Evolutionary conservation across 176 grass and related monocot species (phyloP).

Genomic region (Echinochloa phyllopogon): DNA sequence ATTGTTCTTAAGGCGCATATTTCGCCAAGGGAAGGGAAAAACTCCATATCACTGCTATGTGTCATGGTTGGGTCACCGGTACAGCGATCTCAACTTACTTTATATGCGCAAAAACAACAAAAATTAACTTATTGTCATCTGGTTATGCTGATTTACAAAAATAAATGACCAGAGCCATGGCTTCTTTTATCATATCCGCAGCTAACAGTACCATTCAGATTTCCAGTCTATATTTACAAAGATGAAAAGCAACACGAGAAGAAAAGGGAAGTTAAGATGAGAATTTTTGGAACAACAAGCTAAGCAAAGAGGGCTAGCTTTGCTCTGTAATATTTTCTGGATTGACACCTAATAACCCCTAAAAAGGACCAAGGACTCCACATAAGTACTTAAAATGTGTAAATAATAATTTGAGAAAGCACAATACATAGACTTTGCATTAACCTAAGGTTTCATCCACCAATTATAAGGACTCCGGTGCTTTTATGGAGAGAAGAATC

Average conservation of each 20-base stretch:
- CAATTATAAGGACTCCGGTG: conserved; percentile 59
- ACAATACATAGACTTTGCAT: conserved; percentile 1
- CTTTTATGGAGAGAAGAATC: conserved; percentile 62
- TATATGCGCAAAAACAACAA: conserved; percentile 12
- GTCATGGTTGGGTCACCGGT: conserved; percentile 83
- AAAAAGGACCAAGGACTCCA: background rate
- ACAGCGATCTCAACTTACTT: conserved; percentile 41
- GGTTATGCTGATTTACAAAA: background rate
- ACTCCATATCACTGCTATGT: conserved; percentile 70
- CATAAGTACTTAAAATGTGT: conserved; percentile 6
- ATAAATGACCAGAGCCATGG: background rate
- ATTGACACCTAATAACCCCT: background rate
- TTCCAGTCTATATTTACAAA: conserved; percentile 11
- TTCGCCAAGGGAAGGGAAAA: conserved; percentile 52
- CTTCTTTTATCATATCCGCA: background rate
- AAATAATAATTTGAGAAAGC: background rate
- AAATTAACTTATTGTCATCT: background rate
- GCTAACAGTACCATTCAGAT: background rate
- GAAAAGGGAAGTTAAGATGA: background rate
- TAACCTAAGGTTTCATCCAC: conserved; percentile 5
- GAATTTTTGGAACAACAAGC: conserved; percentile 2
- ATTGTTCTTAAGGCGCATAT: conserved; percentile 56
- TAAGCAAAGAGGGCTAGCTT: conserved; percentile 30
- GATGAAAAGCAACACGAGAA: background rate
- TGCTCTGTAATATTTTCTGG: too few relatives aligned